A percentile compares a stretch with the other conserved stretches of the same genome.
Conservation (phyloP, 257 asterid species). For the Prunella vulgaris region DNA sequence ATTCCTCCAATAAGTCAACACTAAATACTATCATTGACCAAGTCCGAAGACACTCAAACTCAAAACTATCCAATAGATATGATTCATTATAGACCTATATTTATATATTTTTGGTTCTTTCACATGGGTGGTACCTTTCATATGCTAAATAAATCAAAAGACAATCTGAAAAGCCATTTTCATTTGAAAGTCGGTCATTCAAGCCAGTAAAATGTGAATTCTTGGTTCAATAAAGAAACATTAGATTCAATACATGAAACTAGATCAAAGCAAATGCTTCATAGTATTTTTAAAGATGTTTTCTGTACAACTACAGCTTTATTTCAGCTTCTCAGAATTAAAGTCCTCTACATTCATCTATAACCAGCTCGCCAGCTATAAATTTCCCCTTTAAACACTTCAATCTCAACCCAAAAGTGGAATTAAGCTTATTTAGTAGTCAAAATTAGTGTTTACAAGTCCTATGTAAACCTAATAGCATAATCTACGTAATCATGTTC, state of each 20-base stretch:
- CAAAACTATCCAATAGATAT: conserved; percentile 7
- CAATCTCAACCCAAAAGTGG: not conserved
- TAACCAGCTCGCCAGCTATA: not conserved
- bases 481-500: not conserved
- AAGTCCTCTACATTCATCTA: not conserved
- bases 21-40: not conserved
- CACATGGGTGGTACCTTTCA: not conserved
- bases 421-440: not conserved
- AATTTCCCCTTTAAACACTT: not conserved
- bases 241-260: conserved; percentile 1
- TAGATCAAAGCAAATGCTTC: conserved; percentile 6
- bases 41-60: not conserved
- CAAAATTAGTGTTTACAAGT: not conserved
- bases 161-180: not conserved
- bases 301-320: not conserved
- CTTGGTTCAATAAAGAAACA: not conserved
- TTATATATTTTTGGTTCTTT: not conserved
- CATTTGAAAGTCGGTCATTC: conserved; percentile 8
- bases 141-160: conserved; percentile 7
- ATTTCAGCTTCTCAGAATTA: not conserved
- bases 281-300: not conserved
- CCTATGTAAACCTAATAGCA: conserved; percentile 3
- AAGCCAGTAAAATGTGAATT: not conserved
- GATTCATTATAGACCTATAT: not conserved
- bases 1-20: not conserved